These are phyloP conservation scores for Tremella mesenterica DNA, from an alignment of 768 basidiomycete species.

Conservation along the genomic window DNA sequence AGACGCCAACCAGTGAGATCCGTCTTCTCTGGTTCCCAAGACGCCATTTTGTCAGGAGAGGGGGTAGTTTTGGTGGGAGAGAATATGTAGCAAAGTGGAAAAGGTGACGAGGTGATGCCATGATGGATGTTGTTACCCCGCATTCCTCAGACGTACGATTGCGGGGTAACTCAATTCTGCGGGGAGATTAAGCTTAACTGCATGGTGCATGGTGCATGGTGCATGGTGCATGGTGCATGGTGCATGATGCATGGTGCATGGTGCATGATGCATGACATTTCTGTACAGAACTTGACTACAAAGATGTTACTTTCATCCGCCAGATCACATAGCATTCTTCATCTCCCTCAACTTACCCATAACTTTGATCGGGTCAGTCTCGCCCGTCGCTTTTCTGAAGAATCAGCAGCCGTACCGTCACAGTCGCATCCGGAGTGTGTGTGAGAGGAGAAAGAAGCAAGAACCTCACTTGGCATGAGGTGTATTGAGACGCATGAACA, in stretches of 20 bases:
- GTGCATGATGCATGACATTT: slow-evolving; percentile 6
- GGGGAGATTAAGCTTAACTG: no score
- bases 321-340: slow-evolving; percentile 57
- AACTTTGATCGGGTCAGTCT: slow-evolving; percentile 52
- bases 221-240: no score
- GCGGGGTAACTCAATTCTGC: no score
- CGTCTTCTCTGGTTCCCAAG: slow-evolving; percentile 14
- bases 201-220: no score
- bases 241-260: no score
- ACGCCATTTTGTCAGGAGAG: no score
- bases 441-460: no score
- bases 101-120: no score
- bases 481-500: slow-evolving; percentile 74
- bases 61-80: no score
- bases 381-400: slow-evolving; percentile 51
- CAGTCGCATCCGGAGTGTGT: slow-evolving; percentile 13
- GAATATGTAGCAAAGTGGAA: no score
- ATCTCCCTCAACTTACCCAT: slow-evolving; percentile 68
- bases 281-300: neutral
- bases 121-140: no score
- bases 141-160: no score
- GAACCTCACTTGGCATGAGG: slow-evolving; percentile 60
- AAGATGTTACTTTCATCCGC: neutral
- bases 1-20: slow-evolving; percentile 41
- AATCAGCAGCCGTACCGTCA: neutral